phyloP scores from a whole-genome alignment of 768 basidiomycete genomes.

The Pulveroboletus sp. region DNA sequence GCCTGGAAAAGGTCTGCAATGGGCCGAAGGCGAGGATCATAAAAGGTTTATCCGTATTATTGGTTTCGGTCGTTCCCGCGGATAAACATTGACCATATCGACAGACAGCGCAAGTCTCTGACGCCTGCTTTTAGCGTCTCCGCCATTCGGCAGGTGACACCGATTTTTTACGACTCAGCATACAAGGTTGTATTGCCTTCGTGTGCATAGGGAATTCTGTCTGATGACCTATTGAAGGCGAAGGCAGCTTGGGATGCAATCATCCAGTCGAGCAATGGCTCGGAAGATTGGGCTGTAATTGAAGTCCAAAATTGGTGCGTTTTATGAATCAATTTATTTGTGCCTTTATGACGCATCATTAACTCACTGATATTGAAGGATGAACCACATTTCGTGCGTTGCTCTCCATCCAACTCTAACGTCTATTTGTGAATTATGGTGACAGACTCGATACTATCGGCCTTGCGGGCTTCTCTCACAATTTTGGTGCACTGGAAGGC shows the following conservation, averaged over 20 bases:
- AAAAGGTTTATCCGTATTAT: constrained; percentile 36
- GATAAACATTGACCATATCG: neutral
- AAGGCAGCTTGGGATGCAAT: constrained; percentile 30
- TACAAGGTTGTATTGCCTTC: constrained; percentile 30
- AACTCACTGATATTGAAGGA: constrained; percentile 13
- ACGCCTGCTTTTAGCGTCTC: constrained; percentile 38
- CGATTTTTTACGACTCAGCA: constrained; percentile 40
- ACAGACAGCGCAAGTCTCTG: constrained; percentile 37
- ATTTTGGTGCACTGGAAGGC: constrained; percentile 54
- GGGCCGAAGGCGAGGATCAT: constrained; percentile 43
- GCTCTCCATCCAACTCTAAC: neutral
- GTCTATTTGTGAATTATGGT: neutral
- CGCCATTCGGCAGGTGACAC: constrained; percentile 35
- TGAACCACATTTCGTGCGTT: constrained; percentile 35
- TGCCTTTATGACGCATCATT: neutral
- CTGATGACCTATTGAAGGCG: constrained; percentile 12
- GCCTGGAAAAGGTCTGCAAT: constrained; percentile 30
- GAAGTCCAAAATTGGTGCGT: constrained; percentile 35
- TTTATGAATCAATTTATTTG: neutral
- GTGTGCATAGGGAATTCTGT: neutral
- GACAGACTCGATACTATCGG: constrained; percentile 54
- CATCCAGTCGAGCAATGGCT: constrained; percentile 11
- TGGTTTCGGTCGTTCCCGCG: neutral
- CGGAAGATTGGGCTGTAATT: constrained; percentile 25
- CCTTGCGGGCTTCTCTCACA: constrained; percentile 57